Base-by-base conservation (phyloP, 2,329 filamentous ascomycete genomes). In the Penicillium janthinellum region DNA sequence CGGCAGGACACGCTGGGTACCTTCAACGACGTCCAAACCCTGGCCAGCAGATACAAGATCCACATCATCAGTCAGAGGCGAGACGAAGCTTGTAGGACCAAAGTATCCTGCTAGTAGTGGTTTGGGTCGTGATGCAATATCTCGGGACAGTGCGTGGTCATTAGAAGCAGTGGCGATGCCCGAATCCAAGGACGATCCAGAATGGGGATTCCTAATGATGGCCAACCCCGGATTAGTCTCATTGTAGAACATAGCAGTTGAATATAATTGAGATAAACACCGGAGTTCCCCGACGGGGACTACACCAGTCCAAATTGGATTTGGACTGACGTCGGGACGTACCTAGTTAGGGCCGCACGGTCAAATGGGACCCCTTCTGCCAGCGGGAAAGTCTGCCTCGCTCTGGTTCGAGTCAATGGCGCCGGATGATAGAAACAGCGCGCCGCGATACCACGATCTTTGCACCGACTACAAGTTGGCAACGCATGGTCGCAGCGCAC, bases 81-180 rank as follows among this genome's bases (percentile, higher is more conserved):
- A 67, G 1, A 74, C 66, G 57, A 73, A 74, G 54, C 73, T 75
- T 2, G 69, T 75, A 3, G 73, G 73, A 10, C 73, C 73, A n/a
- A 75, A 64, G 35, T 75, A 74, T 7, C 72, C 68, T 11, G 69
- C 61, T 8, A 67, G 56, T 2, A 70, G 54, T 17, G 70, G 59
- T 11, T 64, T 55, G 3, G 41, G 59, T 58, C 25, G 45, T 37
- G 39, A n/a, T 45, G 4, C 28, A 15, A 22, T 2, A 14, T n/a
- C 28, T 45, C 8, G 25, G 10, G 42, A 5, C 12, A 15, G 39
- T 35, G 17, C 7, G 6, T 54, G 14, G 10, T 45, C 31, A 25
- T 25, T 45, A 5, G 42, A 38, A 12, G 5, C 14, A n/a, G 34
- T 2, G 10, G 39, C n/a, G 17, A 10, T 37, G 12, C 22, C 17